Evolutionary conservation across 2,329 filamentous ascomycete genomes (phyloP), one percentile per base, ranked within the genome.

Genomic region (Aspergillus latus): DNA sequence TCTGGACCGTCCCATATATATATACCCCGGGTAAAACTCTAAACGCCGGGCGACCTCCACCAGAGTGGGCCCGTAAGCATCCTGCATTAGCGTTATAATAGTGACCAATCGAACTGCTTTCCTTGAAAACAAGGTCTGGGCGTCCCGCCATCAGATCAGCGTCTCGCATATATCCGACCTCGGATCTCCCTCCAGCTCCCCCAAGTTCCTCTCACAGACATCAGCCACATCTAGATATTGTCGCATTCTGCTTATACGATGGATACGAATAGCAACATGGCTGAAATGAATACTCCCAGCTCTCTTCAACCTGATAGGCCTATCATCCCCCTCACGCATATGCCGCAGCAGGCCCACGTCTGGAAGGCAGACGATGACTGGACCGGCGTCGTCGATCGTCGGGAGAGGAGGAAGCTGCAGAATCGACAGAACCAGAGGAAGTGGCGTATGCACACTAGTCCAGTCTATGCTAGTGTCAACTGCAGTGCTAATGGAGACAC

Each of bases 341-440:
- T 64, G 61, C 59, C 57, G 4, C 62, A 63, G 39, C 62, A 62
- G 47, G 56, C 21, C 4, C 45, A 50, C 44, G 44, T 60, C 5
- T 45, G 54, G 37, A 26, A 11, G 1, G 36, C 57, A 0, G 54
- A 62, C 13, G 66, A 68, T 47, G 60, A 68, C 44, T 69, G 67
- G 67, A 67, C 64, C 9, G 67, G 67, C 3, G 50, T 65, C 4
- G 61, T 62, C 13, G 56, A 66, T 50, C 62, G 55, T 32, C 62
- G 51, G 16, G 55, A 66, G 43, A 54, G 67, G 28, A 60, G 67
- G 26, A 63, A 56, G 43, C 40, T 68, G 47, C 67, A 69, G 56
- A 69, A 69, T 47, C 59, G 67, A n/a, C 51, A 64, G 36, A 69
- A 67, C 45, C 64, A 68, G 44, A 52, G 66, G 29, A 60, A 59